A percentile compares a stretch with the other conserved stretches of the same genome.
These are phyloP conservation scores for Pleurotus djamor DNA, from an alignment of 768 basidiomycete genomes.

Conservation along the genomic window DNA sequence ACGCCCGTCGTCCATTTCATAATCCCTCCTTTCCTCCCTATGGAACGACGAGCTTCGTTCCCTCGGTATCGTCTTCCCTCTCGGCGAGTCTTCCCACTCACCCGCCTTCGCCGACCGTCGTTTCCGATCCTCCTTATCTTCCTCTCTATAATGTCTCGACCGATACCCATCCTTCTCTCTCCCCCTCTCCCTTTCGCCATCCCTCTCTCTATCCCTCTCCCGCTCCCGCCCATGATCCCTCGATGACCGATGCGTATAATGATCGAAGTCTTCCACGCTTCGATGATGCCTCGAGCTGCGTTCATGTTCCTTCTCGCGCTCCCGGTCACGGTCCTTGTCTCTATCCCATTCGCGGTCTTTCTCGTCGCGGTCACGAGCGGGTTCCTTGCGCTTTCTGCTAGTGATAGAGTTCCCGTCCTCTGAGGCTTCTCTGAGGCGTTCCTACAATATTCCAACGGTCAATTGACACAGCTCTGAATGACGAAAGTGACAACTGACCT, in stretches of 20 bases:
- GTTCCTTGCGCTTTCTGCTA: slow-evolving; percentile 80
- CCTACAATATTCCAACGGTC: slow-evolving; percentile 40
- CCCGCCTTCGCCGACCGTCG: slow-evolving; percentile 33
- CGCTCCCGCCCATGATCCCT: slow-evolving; percentile 37
- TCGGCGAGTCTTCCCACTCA: slow-evolving; percentile 49
- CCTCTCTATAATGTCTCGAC: slow-evolving; percentile 41
- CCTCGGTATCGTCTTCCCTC: slow-evolving; percentile 23
- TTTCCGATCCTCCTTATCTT: slow-evolving; percentile 53
- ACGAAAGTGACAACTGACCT: slow-evolving; percentile 42
- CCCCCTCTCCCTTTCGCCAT: slow-evolving; percentile 31
- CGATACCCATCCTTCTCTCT: slow-evolving; percentile 35
- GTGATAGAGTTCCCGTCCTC: slow-evolving; percentile 85
- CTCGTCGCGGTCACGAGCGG: slow-evolving; percentile 42
- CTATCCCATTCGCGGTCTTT: slow-evolving; percentile 31
- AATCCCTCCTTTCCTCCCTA: slow-evolving; percentile 56
- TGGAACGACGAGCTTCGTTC: slow-evolving; percentile 32
- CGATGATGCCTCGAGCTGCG: slow-evolving; percentile 45
- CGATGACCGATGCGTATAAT: slow-evolving; percentile 35
- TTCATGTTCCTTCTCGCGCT: slow-evolving; percentile 33
- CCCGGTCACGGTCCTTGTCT: slow-evolving; percentile 33
- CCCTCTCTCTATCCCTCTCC: slow-evolving; percentile 37
- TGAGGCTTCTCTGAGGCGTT: slow-evolving; percentile 73
- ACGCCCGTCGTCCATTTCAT: slow-evolving; percentile 54
- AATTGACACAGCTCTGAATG: not conserved
- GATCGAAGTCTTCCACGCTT: slow-evolving; percentile 45